Conservation (phyloP, 345 rosid species). For the Populus simonii region DNA sequence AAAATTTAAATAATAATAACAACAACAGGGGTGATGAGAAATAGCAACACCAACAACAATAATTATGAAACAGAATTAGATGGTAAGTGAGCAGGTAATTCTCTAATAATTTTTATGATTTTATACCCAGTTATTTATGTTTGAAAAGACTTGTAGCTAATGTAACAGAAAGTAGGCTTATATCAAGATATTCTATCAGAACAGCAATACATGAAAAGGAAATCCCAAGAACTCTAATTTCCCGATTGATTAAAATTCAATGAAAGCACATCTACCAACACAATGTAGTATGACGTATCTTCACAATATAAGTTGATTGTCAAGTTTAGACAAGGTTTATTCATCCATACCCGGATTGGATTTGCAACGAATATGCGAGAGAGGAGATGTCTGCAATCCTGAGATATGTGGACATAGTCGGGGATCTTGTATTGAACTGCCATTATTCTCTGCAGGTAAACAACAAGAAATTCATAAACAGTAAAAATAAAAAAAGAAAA, state of each 20-base stretch:
- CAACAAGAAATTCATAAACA: constrained; percentile 10
- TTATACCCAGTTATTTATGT: background rate
- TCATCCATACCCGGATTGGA: constrained; percentile 50
- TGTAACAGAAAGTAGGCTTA: background rate
- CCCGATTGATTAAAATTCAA: background rate
- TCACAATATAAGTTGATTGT: background rate
- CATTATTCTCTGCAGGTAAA: constrained; percentile 73
- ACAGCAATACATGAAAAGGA: background rate
- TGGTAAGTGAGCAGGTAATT: background rate
- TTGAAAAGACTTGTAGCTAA: background rate
- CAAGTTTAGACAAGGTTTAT: background rate
- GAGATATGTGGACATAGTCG: constrained; percentile 83
- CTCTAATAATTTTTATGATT: background rate
- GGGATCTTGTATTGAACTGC: constrained; percentile 84
- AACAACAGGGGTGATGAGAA: background rate
- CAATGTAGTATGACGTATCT: background rate
- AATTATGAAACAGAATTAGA: background rate
- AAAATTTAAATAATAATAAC: background rate
- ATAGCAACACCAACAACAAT: background rate
- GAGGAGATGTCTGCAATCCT: constrained; percentile 77
- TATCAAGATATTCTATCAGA: background rate
- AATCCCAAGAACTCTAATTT: background rate
- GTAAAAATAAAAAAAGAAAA: background rate
- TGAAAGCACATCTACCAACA: background rate
- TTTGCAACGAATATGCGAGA: constrained; percentile 77